Percentiles rank a stretch among this genome's conserved stretches.
These are phyloP conservation scores for Elongisporangium senticosum DNA, from an alignment of 352 stramenopile genomes.

Conservation along the genomic window DNA sequence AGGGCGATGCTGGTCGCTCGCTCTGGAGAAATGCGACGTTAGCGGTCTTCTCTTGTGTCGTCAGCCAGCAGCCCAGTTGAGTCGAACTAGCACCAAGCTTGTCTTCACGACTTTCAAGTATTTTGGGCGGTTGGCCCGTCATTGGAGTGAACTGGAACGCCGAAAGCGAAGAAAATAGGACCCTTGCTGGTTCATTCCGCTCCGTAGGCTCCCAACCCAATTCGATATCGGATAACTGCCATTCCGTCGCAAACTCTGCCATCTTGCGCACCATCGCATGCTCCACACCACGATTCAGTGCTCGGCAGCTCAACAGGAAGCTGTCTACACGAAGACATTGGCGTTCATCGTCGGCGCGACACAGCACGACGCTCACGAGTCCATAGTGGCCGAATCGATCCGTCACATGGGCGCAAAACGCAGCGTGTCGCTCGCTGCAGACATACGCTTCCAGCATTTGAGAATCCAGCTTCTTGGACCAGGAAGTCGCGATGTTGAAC, in stretches of 20 bases:
- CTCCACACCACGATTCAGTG: conserved; percentile 64
- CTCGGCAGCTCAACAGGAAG: conserved; percentile 68
- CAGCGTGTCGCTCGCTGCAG: conserved; percentile 8
- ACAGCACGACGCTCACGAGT: conserved; percentile 46
- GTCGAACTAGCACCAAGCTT: conserved; percentile 4
- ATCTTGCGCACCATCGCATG: conserved; percentile 58
- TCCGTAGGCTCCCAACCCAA: conserved; percentile 52
- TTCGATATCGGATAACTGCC: neutral
- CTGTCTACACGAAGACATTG: conserved; percentile 31
- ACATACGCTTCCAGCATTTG: conserved; percentile 24
- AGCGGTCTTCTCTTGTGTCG: neutral
- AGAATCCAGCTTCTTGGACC: conserved; percentile 33
- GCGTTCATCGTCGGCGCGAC: conserved; percentile 9
- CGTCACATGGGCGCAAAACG: conserved; percentile 53
- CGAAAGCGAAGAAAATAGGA: conserved; percentile 41
- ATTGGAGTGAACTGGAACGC: conserved; percentile 5
- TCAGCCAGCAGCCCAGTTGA: conserved; percentile 5
- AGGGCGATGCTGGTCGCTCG: neutral
- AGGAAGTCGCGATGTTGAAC: conserved; percentile 60
- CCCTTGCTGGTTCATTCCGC: conserved; percentile 48
- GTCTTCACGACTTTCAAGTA: neutral
- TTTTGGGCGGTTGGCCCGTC: neutral
- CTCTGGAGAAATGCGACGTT: conserved; percentile 5
- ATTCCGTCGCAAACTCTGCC: conserved; percentile 18
- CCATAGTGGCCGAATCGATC: conserved; percentile 76